These are phyloP conservation scores for Serendipita sp. DNA, from an alignment of 1,284 basidiomycete genomes.

Conservation along the genomic window DNA sequence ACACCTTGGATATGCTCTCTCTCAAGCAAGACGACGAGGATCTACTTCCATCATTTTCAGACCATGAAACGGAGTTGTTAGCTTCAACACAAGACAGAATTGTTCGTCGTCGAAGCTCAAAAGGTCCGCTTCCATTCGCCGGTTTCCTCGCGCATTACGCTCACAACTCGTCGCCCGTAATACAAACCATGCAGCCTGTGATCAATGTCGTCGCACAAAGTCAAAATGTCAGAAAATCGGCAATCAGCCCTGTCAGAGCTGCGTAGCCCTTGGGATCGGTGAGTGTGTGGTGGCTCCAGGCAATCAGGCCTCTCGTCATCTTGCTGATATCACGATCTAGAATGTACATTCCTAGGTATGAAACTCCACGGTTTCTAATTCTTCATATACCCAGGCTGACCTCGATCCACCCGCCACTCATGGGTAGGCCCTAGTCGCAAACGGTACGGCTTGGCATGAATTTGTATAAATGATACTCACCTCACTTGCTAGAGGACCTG, in stretches of 20 bases:
- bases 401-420: neutral
- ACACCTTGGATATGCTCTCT: neutral
- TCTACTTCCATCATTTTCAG: slow-evolving; percentile 2
- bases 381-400: slow-evolving; percentile 6
- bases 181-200: slow-evolving; percentile 38
- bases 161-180: neutral
- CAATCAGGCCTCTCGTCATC: slow-evolving; percentile 6
- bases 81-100: neutral
- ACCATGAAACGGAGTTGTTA: neutral
- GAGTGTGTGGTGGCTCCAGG: slow-evolving; percentile 15
- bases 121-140: slow-evolving; percentile 30
- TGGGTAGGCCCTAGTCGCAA: slow-evolving; percentile 13
- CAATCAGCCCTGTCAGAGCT: slow-evolving; percentile 49
- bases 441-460: slow-evolving; percentile 7
- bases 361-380: slow-evolving; percentile 42
- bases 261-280: slow-evolving; percentile 57
- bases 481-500: slow-evolving; percentile 39
- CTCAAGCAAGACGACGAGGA: neutral
- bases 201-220: slow-evolving; percentile 71
- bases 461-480: neutral
- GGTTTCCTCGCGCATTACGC: neutral
- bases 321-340: slow-evolving; percentile 20
- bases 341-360: slow-evolving; percentile 70
- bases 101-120: slow-evolving; percentile 43
- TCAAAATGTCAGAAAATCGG: slow-evolving; percentile 57